A percentile compares a stretch with the other conserved stretches of the same genome.
phyloP scores from a whole-genome alignment of 164 flowering plant species.

The Buxus sempervirens region DNA sequence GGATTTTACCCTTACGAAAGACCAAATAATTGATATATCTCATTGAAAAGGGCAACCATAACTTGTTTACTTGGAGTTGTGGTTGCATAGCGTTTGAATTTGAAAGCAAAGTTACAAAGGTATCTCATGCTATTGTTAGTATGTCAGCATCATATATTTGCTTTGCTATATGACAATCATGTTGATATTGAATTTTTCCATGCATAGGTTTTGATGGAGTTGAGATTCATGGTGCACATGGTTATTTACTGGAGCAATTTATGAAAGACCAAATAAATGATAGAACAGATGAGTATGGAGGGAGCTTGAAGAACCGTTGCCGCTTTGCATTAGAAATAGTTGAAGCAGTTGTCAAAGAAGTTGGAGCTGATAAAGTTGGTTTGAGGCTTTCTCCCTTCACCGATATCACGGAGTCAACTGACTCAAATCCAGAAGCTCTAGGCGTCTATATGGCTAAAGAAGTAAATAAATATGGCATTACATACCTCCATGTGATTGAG shows the following conservation, averaged over 20 bases:
- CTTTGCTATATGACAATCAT: too few relatives aligned
- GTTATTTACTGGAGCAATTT: background rate
- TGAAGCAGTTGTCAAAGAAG: slow-evolving; percentile 1
- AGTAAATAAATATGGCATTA: background rate
- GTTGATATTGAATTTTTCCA: background rate
- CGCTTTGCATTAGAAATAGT: slow-evolving; percentile 5
- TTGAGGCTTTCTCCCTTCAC: slow-evolving; percentile 3
- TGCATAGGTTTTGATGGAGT: background rate
- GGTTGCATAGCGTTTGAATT: too few relatives aligned
- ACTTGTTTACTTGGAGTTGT: too few relatives aligned
- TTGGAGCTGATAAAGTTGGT: slow-evolving; percentile 5
- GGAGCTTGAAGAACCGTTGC: background rate
- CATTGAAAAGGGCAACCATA: too few relatives aligned
- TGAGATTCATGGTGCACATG: slow-evolving; percentile 3
- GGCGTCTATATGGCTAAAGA: slow-evolving; percentile 3
- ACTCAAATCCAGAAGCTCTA: slow-evolving; percentile 11
- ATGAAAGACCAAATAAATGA: slow-evolving; percentile 1
- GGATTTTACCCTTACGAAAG: too few relatives aligned
- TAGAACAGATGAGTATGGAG: background rate
- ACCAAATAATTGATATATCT: too few relatives aligned
- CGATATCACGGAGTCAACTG: background rate
- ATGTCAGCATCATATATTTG: too few relatives aligned
- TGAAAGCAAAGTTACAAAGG: too few relatives aligned
- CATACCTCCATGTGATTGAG: background rate
- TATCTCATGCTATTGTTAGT: too few relatives aligned